Evolutionary conservation across 2,329 filamentous ascomycete species (phyloP).

Genomic region (Cephalotrichum gorgonifer): DNA sequence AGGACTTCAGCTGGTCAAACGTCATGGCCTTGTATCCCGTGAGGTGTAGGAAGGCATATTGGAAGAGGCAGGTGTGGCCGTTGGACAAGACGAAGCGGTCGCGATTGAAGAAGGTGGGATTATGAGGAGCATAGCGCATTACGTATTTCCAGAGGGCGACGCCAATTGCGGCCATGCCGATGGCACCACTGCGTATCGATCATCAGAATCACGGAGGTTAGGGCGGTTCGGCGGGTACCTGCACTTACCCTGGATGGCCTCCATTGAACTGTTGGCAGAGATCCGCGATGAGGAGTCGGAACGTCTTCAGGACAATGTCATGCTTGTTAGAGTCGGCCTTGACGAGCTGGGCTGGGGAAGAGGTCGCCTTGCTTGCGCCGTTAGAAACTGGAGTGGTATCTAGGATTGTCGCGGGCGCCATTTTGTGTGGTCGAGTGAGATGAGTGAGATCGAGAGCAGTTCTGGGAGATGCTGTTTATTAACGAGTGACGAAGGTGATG

Average conservation of each 20-base stretch:
- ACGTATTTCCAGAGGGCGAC: constrained; percentile 98
- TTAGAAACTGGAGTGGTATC: background rate
- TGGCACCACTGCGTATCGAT: constrained; percentile 24
- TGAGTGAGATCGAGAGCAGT: too few species aligned
- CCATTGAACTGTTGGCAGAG: constrained; percentile 61
- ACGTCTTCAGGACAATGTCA: constrained; percentile 46
- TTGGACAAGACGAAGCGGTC: constrained; percentile 99
- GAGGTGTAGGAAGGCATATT: constrained; percentile 95
- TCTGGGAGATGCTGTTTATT: too few species aligned
- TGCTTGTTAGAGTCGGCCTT: background rate
- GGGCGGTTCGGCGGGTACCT: background rate
- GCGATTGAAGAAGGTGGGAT: constrained; percentile 92
- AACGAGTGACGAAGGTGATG: too few species aligned
- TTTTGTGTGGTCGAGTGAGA: background rate
- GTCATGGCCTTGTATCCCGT: constrained; percentile 82
- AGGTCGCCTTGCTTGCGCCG: background rate
- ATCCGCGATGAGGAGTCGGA: constrained; percentile 55
- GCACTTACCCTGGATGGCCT: constrained; percentile 54
- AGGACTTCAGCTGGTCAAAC: constrained; percentile 92
- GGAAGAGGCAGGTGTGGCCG: constrained; percentile 98
- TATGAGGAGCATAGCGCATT: constrained; percentile 99
- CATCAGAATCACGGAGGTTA: background rate
- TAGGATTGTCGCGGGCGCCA: background rate
- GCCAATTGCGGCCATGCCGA: constrained; percentile 80
- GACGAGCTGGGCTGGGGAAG: constrained; percentile 2